phyloP scores from a whole-genome alignment of 768 basidiomycete genomes.

The Rhizopogon sp. region DNA sequence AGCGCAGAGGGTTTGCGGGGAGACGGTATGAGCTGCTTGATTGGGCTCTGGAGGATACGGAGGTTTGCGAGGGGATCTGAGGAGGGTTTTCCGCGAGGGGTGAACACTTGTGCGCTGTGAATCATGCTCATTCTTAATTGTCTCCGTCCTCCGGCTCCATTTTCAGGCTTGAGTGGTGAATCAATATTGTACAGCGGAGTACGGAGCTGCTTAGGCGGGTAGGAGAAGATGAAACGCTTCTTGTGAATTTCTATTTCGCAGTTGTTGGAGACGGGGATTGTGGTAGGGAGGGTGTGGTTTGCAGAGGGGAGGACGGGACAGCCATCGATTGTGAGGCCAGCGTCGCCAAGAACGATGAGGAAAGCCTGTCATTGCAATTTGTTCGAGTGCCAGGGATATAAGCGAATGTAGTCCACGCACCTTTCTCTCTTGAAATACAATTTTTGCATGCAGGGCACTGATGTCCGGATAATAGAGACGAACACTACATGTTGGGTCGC shows the following conservation, averaged over 20 bases:
- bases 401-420: conserved; percentile 25
- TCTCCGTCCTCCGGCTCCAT: conserved; percentile 16
- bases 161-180: conserved; percentile 28
- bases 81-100: conserved; percentile 48
- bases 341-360: conserved; percentile 53
- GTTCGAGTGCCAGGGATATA: background rate
- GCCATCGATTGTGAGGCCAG: conserved; percentile 58
- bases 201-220: conserved; percentile 71
- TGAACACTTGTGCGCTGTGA: conserved; percentile 67
- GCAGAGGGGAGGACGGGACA: conserved; percentile 52
- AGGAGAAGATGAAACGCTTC: conserved; percentile 68
- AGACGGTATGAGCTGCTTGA: conserved; percentile 12
- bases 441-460: conserved; percentile 58
- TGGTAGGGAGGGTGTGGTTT: conserved; percentile 33
- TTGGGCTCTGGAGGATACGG: conserved; percentile 49
- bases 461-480: conserved; percentile 66
- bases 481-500: conserved; percentile 58
- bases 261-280: conserved; percentile 60
- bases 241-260: conserved; percentile 64
- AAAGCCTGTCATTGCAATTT: conserved; percentile 46
- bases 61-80: conserved; percentile 59
- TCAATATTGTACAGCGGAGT: conserved; percentile 47
- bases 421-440: conserved; percentile 59
- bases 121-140: conserved; percentile 73
- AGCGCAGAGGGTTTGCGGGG: conserved; percentile 6